Evolutionary conservation across 2,329 filamentous ascomycete species (phyloP).

Genomic region (Aphanocladium album): DNA sequence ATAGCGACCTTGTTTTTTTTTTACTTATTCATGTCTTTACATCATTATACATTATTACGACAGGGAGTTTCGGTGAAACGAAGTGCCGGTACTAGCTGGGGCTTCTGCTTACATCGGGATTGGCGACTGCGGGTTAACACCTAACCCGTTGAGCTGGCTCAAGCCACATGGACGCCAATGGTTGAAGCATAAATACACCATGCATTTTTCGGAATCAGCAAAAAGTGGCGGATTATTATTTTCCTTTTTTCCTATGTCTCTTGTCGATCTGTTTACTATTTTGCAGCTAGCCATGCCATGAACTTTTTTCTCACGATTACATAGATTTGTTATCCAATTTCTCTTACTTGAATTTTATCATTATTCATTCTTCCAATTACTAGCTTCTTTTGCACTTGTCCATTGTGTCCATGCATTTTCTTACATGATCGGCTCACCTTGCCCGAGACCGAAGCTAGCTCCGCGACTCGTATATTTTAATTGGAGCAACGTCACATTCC

Average conservation of each 20-base stretch:
- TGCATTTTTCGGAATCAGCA: not conserved
- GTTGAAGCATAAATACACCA: not conserved
- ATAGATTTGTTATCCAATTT: not conserved
- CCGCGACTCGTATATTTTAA: not conserved
- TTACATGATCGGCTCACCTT: not conserved
- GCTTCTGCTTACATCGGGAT: constrained; percentile 8
- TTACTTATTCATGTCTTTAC: not conserved
- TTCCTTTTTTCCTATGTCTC: not conserved
- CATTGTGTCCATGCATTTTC: not conserved
- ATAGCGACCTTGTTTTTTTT: constrained; percentile 4
- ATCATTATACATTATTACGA: not conserved
- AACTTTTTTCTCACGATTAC: not conserved
- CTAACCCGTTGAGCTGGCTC: not conserved
- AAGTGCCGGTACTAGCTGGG: not conserved
- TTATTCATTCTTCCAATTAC: not conserved
- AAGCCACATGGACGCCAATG: not conserved
- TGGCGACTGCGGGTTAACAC: not conserved
- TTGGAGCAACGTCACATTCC: not conserved
- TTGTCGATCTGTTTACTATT: constrained; percentile 1
- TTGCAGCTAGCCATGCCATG: constrained; percentile 2
- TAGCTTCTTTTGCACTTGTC: not conserved
- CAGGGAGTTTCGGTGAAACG: not conserved
- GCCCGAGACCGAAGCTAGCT: not conserved
- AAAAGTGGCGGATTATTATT: not conserved
- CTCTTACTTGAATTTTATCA: not conserved